These are phyloP conservation scores for Recurvomyces mirabilis DNA, from an alignment of 495 filamentous ascomycete species.

Conservation along the genomic window DNA sequence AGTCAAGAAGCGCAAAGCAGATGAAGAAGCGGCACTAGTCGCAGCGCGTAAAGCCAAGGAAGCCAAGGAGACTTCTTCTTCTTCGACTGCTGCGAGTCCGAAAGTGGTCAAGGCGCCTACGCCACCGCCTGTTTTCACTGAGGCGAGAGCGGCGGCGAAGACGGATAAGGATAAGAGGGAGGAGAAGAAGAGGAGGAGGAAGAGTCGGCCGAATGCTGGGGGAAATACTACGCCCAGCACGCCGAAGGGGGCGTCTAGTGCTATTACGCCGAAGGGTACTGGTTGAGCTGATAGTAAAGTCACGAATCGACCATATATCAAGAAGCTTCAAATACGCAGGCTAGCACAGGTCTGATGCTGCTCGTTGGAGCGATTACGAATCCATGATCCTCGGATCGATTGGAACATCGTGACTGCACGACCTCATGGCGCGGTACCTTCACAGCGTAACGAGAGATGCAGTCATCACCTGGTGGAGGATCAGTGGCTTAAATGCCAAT, in stretches of 20 bases:
- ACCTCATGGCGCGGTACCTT: too few relatives aligned
- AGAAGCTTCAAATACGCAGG: too few relatives aligned
- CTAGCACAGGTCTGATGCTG: too few relatives aligned
- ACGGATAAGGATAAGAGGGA: slow-evolving; percentile 16
- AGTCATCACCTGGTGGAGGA: too few relatives aligned
- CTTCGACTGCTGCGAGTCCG: slow-evolving; percentile 14
- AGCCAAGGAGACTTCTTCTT: slow-evolving; percentile 1
- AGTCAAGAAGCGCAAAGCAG: slow-evolving; percentile 29
- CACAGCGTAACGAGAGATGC: too few relatives aligned
- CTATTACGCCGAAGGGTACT: background rate
- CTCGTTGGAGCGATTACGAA: too few relatives aligned
- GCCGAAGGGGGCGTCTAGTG: background rate
- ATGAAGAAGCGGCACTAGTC: slow-evolving; percentile 18
- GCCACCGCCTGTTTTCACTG: slow-evolving; percentile 10
- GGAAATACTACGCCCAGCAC: slow-evolving; percentile 5
- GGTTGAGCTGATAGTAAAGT: too few relatives aligned
- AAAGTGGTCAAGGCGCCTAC: background rate
- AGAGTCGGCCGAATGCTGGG: slow-evolving; percentile 36
- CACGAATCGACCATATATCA: too few relatives aligned
- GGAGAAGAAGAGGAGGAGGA: slow-evolving; percentile 38
- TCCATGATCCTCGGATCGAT: too few relatives aligned
- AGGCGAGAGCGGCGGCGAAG: slow-evolving; percentile 4
- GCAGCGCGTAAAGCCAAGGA: slow-evolving; percentile 11
- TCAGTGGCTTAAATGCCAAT: too few relatives aligned
- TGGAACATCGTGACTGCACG: too few relatives aligned